A percentile compares a stretch with the other conserved stretches of the same genome.
These are phyloP conservation scores for Cercospora berteroae DNA, from an alignment of 2,329 filamentous ascomycete species.

Conservation along the genomic window DNA sequence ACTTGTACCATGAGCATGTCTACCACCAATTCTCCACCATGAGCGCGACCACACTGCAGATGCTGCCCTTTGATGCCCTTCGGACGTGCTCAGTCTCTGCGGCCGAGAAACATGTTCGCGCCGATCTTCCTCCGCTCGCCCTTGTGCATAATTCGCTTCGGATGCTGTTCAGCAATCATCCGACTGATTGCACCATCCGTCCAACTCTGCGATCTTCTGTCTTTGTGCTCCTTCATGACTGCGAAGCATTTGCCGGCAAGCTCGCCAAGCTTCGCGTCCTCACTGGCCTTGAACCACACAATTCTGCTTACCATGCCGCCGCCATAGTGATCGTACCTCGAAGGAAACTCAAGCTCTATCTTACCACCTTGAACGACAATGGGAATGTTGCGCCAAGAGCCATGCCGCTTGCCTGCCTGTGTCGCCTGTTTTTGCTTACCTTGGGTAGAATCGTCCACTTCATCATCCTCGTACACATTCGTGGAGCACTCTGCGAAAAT, in stretches of 20 bases:
- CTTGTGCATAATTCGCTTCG: neutral
- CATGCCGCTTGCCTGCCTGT: neutral
- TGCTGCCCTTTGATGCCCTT: no score
- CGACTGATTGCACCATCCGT: neutral
- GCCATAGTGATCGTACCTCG: neutral
- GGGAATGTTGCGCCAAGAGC: neutral
- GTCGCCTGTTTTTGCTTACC: neutral
- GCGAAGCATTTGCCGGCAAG: neutral
- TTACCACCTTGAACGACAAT: neutral
- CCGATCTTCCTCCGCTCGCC: no score
- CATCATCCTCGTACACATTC: neutral
- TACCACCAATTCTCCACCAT: no score
- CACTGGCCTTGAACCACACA: neutral
- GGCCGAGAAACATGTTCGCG: no score
- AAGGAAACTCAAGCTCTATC: neutral
- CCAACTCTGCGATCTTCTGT: neutral
- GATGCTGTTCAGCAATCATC: neutral
- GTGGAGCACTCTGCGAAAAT: neutral
- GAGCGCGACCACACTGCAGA: no score
- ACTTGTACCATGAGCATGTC: no score
- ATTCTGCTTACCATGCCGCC: neutral
- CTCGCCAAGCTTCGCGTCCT: neutral
- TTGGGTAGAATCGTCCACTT: neutral
- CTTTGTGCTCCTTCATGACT: neutral
- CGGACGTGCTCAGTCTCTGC: no score